Base-by-base conservation (phyloP, 2,329 filamentous ascomycete genomes). In the Diaporthe nobilis region DNA sequence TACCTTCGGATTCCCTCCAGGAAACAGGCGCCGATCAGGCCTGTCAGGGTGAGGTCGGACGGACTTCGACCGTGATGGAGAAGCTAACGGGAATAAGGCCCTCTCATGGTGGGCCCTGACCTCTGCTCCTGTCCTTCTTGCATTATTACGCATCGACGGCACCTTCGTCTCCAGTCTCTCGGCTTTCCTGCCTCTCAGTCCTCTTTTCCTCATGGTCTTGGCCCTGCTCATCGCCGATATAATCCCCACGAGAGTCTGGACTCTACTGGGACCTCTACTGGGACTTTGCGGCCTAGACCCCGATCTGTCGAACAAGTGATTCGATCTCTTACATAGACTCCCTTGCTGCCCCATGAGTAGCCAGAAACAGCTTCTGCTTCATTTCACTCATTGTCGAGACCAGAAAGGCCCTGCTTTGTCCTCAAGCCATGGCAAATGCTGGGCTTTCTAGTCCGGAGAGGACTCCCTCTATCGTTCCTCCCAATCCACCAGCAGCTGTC, bases 41-140 rank as follows among this genome's bases (percentile, higher is more conserved):
- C 71, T 58, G 55, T 68, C 39, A 71, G 42, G 68, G 72, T 75
- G 72, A 74, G 47, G 73, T 63, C 73, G 37, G n/a, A 68, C 75
- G 75, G 75, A 77, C 73, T 67, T 75, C 71, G 73, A 39, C 75
- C 75, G 75, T 73, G 51, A 74, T 72, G 68, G 75, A 44, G 75
- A 71, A 51, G 73, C 63, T 75, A 73, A 73, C 75, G 75, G 75
- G 61, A 75, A 77, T 73, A 77, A 70, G 70, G 73, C 42, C 75
- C 37, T 53, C 49, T 72, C 63, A 34, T 47, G 47, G 55, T 77
- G 60, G 68, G 70, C 70, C 47, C 61, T 73, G 44, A 42, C 61
- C 55, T 57, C 25, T 55, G 37, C 25, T 57, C 53, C 73, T 57
- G 31, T 44, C 65, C 39, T 75, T 39, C 12, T 71, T 28, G 63